These are phyloP conservation scores for Debaryomyces sp. DNA, from an alignment of 1,139 yeast genomes.

Conservation along the genomic window DNA sequence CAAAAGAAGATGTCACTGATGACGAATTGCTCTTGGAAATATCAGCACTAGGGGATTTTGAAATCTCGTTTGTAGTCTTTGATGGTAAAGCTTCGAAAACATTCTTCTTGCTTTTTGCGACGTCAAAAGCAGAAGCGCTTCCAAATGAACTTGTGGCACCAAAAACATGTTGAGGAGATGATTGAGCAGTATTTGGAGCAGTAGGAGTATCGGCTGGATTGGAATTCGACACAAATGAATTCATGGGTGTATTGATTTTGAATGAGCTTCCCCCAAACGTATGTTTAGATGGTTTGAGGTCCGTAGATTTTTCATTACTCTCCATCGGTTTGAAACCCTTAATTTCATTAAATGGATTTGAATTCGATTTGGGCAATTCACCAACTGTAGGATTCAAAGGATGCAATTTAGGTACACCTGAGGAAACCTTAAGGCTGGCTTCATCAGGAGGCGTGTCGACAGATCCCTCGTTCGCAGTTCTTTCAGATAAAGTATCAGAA, in stretches of 20 bases:
- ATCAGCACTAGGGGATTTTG: conserved; percentile 8
- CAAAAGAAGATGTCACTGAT: conserved; percentile 16
- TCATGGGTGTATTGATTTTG: conserved; percentile 23
- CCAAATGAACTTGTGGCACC: conserved; percentile 61
- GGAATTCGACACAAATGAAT: conserved; percentile 20
- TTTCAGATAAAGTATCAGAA: neutral
- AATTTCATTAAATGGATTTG: neutral
- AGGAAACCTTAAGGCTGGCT: neutral
- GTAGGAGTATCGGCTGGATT: conserved; percentile 11
- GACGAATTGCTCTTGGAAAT: conserved; percentile 9
- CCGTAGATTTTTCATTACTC: conserved; percentile 6
- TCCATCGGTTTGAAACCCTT: neutral
- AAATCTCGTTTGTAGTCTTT: conserved; percentile 13
- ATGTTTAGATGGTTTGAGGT: conserved; percentile 16
- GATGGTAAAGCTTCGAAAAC: conserved; percentile 36
- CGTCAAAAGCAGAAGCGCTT: conserved; percentile 31
- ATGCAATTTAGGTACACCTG: neutral
- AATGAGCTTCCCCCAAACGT: conserved; percentile 36
- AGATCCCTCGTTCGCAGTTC: neutral
- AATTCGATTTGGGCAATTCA: neutral
- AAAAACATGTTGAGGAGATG: conserved; percentile 35
- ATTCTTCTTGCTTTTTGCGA: conserved; percentile 29
- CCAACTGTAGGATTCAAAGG: neutral
- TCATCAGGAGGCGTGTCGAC: conserved; percentile 1
- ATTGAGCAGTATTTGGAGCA: conserved; percentile 10